Percentiles rank a stretch among this genome's conserved stretches.
These are phyloP conservation scores for Xylaria scruposa DNA, from an alignment of 495 filamentous ascomycete genomes.

Conservation along the genomic window DNA sequence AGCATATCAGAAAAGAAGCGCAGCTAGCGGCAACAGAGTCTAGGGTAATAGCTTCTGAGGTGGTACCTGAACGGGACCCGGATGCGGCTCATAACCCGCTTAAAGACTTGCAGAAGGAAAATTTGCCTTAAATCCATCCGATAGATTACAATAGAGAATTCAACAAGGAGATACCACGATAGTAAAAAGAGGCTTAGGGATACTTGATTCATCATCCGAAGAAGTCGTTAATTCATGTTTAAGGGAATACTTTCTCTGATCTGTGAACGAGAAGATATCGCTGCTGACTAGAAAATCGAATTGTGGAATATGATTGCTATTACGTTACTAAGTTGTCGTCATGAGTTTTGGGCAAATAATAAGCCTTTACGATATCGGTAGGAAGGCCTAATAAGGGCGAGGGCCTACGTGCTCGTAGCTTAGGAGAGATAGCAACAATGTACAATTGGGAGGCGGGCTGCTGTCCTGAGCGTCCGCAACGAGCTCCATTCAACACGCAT, in stretches of 20 bases:
- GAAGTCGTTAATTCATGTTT: not conserved
- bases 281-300: not conserved
- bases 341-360: not conserved
- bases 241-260: not conserved
- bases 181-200: not conserved
- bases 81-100: slow-evolving; percentile 31
- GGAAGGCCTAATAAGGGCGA: not conserved
- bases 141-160: slow-evolving; percentile 33
- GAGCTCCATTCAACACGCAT: not conserved
- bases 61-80: slow-evolving; percentile 37
- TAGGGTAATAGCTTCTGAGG: slow-evolving; percentile 37
- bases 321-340: not conserved
- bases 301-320: not conserved
- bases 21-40: slow-evolving; percentile 11
- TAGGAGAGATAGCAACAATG: not conserved
- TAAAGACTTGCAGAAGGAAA: slow-evolving; percentile 32
- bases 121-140: slow-evolving; percentile 31
- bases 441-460: not conserved
- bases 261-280: not conserved
- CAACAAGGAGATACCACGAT: not conserved
- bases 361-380: not conserved
- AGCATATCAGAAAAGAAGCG: not conserved
- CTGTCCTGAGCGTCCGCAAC: not conserved
- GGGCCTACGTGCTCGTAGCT: not conserved
- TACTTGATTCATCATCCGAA: not conserved